Percentiles rank a stretch among this genome's conserved stretches.
These are phyloP conservation scores for Claviceps monticola DNA, from an alignment of 2,329 filamentous ascomycete species.

Conservation along the genomic window DNA sequence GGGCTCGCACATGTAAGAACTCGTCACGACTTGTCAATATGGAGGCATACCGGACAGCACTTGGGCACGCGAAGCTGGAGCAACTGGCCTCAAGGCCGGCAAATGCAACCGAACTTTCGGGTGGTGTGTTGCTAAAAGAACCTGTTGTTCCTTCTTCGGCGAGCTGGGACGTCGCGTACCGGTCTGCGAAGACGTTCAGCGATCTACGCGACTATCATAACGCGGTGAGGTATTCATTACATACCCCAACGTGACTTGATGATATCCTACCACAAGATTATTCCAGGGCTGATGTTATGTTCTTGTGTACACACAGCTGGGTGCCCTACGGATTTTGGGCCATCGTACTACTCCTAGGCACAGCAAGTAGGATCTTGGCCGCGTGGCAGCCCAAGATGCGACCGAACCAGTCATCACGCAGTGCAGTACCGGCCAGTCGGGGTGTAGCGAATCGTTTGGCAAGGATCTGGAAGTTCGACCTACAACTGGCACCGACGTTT, in stretches of 20 bases:
- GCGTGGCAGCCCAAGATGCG: background rate
- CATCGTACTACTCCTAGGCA: background rate
- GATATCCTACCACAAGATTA: background rate
- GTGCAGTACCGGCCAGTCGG: background rate
- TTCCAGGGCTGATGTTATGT: background rate
- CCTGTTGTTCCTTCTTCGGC: background rate
- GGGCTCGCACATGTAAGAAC: slow-evolving; percentile 9
- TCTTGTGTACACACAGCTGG: background rate
- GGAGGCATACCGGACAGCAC: slow-evolving; percentile 5
- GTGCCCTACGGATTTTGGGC: background rate
- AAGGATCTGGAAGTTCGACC: background rate
- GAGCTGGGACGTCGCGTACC: slow-evolving; percentile 6
- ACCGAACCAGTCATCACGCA: background rate
- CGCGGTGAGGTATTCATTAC: slow-evolving; percentile 3
- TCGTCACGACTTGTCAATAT: slow-evolving; percentile 8
- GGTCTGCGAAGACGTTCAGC: slow-evolving; percentile 3
- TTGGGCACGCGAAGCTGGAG: background rate
- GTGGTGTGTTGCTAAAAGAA: background rate
- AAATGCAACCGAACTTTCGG: background rate
- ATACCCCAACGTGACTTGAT: background rate
- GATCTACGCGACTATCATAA: slow-evolving; percentile 5
- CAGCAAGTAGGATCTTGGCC: background rate
- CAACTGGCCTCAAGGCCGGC: background rate
- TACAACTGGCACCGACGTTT: background rate
- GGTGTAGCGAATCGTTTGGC: background rate